Base-by-base conservation (phyloP, 345 rosid species). In the Garcia nutans region DNA sequence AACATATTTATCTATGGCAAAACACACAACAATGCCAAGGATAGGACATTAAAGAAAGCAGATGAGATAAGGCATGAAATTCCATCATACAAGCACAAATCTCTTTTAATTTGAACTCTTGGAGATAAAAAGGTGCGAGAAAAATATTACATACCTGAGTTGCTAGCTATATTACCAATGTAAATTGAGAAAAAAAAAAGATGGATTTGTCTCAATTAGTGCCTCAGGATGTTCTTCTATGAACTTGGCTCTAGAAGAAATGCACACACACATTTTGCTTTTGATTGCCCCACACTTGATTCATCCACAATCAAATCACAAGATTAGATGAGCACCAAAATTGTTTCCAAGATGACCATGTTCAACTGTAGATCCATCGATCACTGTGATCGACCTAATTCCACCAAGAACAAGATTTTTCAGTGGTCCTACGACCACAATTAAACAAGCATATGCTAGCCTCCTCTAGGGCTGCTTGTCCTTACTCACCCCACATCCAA, bases 361-460 rank as follows among this genome's bases (percentile, higher is more conserved):
- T 81, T 87, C 92, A 75, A 96, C 98, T 80, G 81, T 88, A 10
- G 98, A 93, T 76, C 99, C 99, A 87, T 96, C 99, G 68, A 96
- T 89, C 37, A 96, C 81, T 10, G 98, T 91, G 80, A 96, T 90
- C 64, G 96, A 91, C 23, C 99, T 98, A 76, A 96, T 88, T 55
- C 99, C 98, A 69, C 97, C 98, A 59, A 96, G 99, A 60, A 96
- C 99, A 76, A 96, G 92, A 83, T 96, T 96, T 78, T 96, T 96
- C 98, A 6, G 99, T 93, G 52, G 99, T n/a, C n/a, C n/a, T n/a
- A n/a, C n/a, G 99, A 55, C 99, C 98, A 81, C 99, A 96, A 73
- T 93, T 96, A 66, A 96, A 94, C 82, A 91, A 87, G 85, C 99
- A 96, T 75, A 93, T 88, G 70, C 97, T 91, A 59, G 98, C 91